Conservation (phyloP, 2,329 filamentous ascomycete species). For the Diaporthe longicolla region DNA sequence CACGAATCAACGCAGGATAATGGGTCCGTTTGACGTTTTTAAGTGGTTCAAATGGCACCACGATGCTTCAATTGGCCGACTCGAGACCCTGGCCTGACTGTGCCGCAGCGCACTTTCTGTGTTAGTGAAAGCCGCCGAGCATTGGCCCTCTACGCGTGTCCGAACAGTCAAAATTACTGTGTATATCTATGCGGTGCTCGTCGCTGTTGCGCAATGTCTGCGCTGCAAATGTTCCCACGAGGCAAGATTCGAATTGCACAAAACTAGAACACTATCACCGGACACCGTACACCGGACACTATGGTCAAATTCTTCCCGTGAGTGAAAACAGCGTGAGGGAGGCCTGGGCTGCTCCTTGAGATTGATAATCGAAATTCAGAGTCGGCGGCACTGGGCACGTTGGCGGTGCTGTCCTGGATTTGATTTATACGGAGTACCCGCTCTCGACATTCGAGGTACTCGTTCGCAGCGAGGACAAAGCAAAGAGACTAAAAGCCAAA, state of each 20-base stretch:
- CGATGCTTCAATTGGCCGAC: constrained; percentile 12
- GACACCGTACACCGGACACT: not conserved
- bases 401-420: constrained; percentile 29
- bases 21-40: not conserved
- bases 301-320: not conserved
- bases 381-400: constrained; percentile 15
- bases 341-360: too few species aligned
- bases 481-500: constrained; percentile 29
- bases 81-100: constrained; percentile 7
- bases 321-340: not conserved
- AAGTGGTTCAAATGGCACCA: not conserved
- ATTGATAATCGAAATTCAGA: not conserved
- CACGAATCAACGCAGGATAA: not conserved
- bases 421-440: constrained; percentile 13
- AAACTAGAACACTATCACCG: too few species aligned
- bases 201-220: not conserved
- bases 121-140: constrained; percentile 13
- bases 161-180: not conserved
- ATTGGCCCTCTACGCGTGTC: not conserved
- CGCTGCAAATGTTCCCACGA: not conserved
- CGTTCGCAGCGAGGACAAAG: constrained; percentile 38
- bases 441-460: constrained; percentile 29
- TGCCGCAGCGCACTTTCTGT: constrained; percentile 18
- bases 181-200: not conserved
- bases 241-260: not conserved